Conservation (phyloP, 805 yeast genomes). For the Pichia heedii region DNA sequence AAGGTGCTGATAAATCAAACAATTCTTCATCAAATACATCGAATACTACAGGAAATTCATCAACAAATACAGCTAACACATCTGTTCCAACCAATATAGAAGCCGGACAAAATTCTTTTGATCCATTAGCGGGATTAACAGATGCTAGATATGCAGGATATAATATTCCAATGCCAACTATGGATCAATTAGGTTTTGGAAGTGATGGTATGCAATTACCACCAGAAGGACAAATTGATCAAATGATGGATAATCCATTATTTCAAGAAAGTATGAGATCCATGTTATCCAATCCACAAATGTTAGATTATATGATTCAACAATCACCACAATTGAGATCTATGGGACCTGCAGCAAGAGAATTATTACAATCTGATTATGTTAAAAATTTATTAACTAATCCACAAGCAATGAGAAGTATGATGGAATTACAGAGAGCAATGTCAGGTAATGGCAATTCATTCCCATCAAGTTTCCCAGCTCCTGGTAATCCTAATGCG, state of each 20-base stretch:
- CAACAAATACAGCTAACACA: conserved; percentile 8
- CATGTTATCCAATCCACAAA: conserved; percentile 78
- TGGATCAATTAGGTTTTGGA: conserved; percentile 56
- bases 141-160: conserved; percentile 95
- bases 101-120: conserved; percentile 81
- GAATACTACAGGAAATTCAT: conserved; percentile 10
- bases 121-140: conserved; percentile 86
- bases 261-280: conserved; percentile 76
- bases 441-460: conserved; percentile 29
- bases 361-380: conserved; percentile 74
- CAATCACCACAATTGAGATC: conserved; percentile 77
- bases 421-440: conserved; percentile 65
- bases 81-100: conserved; percentile 69
- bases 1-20: conserved; percentile 48
- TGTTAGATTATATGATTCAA: conserved; percentile 73
- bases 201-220: conserved; percentile 87
- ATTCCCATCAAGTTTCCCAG: conserved; percentile 33
- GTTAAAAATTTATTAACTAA: conserved; percentile 73
- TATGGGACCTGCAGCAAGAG: conserved; percentile 85
- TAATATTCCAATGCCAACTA: conserved; percentile 70
- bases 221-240: conserved; percentile 62
- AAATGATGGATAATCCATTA: conserved; percentile 73
- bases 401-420: conserved; percentile 77
- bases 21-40: conserved; percentile 8
- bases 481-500: conserved; percentile 34